Evolutionary conservation across 2,329 filamentous ascomycete genomes (phyloP).

Genomic region (Amesomyces nigricolor): DNA sequence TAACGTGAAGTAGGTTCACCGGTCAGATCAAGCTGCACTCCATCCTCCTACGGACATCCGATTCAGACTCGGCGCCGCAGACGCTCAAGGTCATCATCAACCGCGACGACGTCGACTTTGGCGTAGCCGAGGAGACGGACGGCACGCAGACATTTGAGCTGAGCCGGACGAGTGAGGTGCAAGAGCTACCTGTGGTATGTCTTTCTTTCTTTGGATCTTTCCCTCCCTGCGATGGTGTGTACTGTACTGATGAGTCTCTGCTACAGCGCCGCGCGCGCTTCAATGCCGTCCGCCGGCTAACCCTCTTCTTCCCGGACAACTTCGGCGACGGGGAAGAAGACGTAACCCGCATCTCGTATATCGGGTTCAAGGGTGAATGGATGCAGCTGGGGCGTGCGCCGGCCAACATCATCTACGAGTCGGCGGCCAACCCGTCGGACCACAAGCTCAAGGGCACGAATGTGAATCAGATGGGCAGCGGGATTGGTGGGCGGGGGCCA

Average conservation of each 20-base stretch:
- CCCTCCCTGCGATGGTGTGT: background rate
- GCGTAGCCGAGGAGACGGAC: slow-evolving; percentile 59
- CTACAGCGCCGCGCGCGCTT: slow-evolving; percentile 70
- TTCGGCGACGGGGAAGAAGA: slow-evolving; percentile 77
- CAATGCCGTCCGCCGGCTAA: slow-evolving; percentile 74
- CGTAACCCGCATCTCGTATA: slow-evolving; percentile 69
- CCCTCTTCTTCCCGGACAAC: slow-evolving; percentile 89
- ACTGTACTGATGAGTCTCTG: background rate
- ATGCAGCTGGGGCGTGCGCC: slow-evolving; percentile 81
- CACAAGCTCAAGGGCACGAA: slow-evolving; percentile 62
- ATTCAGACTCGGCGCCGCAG: slow-evolving; percentile 63
- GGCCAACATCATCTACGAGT: slow-evolving; percentile 84
- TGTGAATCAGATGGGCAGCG: slow-evolving; percentile 50
- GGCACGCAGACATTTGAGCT: slow-evolving; percentile 74
- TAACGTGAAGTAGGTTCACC: slow-evolving; percentile 60
- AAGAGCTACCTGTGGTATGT: slow-evolving; percentile 67
- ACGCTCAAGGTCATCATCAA: slow-evolving; percentile 88
- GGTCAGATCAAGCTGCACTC: slow-evolving; percentile 90
- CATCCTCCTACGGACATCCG: slow-evolving; percentile 76
- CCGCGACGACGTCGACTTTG: slow-evolving; percentile 80
- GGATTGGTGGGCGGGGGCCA: slow-evolving; percentile 39
- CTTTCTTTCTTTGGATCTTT: background rate
- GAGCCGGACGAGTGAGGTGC: slow-evolving; percentile 71
- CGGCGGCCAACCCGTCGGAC: slow-evolving; percentile 84
- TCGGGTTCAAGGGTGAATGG: slow-evolving; percentile 93